Base-by-base conservation (phyloP, 2,329 filamentous ascomycete species). In the Diaporthe humulicola region DNA sequence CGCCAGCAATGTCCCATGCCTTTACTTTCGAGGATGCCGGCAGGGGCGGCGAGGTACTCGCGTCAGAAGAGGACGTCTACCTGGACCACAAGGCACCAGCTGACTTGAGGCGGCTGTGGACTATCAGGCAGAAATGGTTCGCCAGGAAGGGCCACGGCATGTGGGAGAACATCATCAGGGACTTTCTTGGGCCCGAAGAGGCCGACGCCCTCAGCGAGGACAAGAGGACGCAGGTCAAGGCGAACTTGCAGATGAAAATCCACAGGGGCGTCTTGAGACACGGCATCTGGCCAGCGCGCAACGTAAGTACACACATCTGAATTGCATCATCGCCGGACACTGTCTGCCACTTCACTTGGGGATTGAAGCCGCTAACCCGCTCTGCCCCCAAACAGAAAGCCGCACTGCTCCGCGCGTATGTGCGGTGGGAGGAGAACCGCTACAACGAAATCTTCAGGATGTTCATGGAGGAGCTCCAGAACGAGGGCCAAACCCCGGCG, bases 141-240 rank as follows among this genome's bases (percentile, higher is more conserved):
- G 78, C 85, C 28, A 83, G 85, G 70, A 89, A 88, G 77, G 89
- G 89, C 22, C 88, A 89, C 76, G 88, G 89, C 45, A 91, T 91
- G 88, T 91, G 89, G 89, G 86, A 89, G 33, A 83, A 85, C 52
- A 90, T 91, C 74, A 84, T 86, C 66, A 79, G 79, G 7, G 85
- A 87, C 73, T 90, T 85, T 75, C 52, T 71, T 38, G 30, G 79
- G 84, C 25, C 83, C 84, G 70, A 88, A 87, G 48, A 69, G 77
- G 89, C 89, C 15, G 88, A 89, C 76, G 87, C 88, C 38, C 90
- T 91, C 88, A 91, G 89, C 88, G 86, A 89, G 36, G 83, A 85
- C 56, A 90, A 91, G 75, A 84, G 86, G 69, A 80, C 79, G 3
- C 85, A 87, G 74, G 90, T 85, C 77, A 87, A 88, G 76, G 87